Percentiles rank a stretch among this genome's conserved stretches.
Conservation (phyloP, 116 monocot genomes). For the Iris pallida region DNA sequence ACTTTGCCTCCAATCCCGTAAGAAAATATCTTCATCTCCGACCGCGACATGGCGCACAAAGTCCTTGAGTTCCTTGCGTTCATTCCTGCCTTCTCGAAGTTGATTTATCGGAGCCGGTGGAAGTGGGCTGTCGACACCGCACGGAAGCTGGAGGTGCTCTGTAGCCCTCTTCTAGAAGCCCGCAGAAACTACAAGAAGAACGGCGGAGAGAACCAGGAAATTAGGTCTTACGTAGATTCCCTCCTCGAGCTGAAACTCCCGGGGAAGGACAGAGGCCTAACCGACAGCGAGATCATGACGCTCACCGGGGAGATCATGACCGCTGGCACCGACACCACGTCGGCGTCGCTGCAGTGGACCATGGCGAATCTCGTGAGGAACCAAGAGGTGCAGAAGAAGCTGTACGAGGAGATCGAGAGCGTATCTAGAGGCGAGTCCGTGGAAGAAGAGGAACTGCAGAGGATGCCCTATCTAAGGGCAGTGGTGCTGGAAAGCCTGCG, state of each 20-base stretch:
- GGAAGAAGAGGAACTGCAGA: no score
- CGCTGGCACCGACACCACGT: slow-evolving; percentile 55
- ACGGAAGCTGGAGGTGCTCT: slow-evolving; percentile 2
- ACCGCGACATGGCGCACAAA: no score
- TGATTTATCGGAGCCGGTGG: no score
- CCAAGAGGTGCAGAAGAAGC: slow-evolving; percentile 29
- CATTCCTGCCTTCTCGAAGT: no score
- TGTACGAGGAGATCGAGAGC: slow-evolving; percentile 33
- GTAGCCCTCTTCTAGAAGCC: slow-evolving; percentile 6
- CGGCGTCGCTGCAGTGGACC: slow-evolving; percentile 57
- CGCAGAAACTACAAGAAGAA: slow-evolving; percentile 9
- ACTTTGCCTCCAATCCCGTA: no score
- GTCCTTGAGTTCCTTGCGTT: no score
- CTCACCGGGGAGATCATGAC: slow-evolving; percentile 62
- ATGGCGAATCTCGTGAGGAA: slow-evolving; percentile 65
- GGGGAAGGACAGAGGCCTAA: slow-evolving; percentile 31
- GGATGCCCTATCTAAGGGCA: no score
- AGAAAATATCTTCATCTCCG: no score
- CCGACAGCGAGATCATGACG: slow-evolving; percentile 42
- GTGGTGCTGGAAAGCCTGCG: slow-evolving; percentile 23
- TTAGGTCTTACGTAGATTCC: slow-evolving; percentile 40
- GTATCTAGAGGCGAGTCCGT: background rate
- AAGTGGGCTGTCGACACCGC: background rate
- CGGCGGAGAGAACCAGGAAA: background rate
- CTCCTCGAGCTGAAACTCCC: slow-evolving; percentile 37